Base-by-base conservation (phyloP, 352 stramenopile genomes). In the Labyrinthula sp. region DNA sequence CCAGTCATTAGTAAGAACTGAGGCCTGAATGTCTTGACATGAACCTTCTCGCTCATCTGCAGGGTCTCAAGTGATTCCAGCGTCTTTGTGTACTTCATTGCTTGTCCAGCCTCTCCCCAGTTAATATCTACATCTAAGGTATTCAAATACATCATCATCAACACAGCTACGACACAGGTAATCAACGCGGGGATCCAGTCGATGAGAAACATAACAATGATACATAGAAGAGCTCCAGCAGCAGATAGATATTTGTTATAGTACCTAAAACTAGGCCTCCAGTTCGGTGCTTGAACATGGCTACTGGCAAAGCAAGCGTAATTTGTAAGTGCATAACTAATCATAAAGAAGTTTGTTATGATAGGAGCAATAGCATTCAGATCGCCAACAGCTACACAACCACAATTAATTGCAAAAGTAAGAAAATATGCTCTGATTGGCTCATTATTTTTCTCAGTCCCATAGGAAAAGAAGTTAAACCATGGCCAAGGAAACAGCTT, bases 341-440 rank as follows among this genome's bases (percentile, higher is more conserved):
- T 45, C 26, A 73, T 75, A 57, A 79, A 79, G 48, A 79, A 79
- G 10, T 71, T 75, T 12, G 65, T 74, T 58, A 71, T 77, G 30
- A 78, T 71, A n/a, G 69, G 69, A 2, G 71, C 67, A 25, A 80
- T 72, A 35, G 72, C 45, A 45, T 79, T 66, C 40, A 80, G 36
- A 26, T 75, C 66, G 3, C 70, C 70, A 29, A 75, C 60, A 33
- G 64, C 65, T 28, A 78, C 74, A 35, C 73, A 77, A 2, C 69
- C 52, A 38, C 71, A 64, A 1, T 65, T 61, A 22, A 80, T 47
- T 1, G 68, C 17, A 0, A 66, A 64, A 0, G 71, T 79, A 35
- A 78, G 68, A 2, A 77, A 18, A 48, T 63, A 63, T 15, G 54
- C 57, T 15, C 56, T 34, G 24, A 63, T 26, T 25, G 57, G 57